Conservation (phyloP, 805 yeast genomes). For the Tetrapisispora iriomotensis region DNA sequence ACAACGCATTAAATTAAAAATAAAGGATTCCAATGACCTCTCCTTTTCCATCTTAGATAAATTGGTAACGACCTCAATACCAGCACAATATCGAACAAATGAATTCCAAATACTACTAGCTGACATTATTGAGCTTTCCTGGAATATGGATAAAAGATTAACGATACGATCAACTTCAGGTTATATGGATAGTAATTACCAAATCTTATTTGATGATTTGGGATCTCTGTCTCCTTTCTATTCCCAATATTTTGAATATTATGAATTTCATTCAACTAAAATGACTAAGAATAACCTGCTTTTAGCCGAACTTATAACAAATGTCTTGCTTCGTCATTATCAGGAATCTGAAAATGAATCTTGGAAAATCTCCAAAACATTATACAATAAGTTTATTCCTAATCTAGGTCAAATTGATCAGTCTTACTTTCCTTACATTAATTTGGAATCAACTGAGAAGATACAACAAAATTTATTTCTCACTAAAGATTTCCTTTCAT, state of each 20-base stretch:
- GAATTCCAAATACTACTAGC: constrained; percentile 15
- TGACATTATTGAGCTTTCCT: constrained; percentile 2
- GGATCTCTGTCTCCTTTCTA: constrained; percentile 2
- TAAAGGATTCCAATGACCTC: constrained; percentile 1
- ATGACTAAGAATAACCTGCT: neutral
- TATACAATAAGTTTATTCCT: no score
- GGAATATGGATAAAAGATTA: neutral
- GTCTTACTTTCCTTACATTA: no score
- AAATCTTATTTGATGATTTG: neutral
- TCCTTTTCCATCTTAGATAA: constrained; percentile 3
- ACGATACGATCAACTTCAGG: no score
- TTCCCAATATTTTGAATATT: neutral
- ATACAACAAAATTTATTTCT: no score
- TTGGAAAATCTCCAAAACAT: neutral
- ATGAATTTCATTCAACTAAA: neutral
- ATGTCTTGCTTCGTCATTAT: neutral
- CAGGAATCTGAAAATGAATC: neutral
- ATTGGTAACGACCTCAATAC: constrained; percentile 5
- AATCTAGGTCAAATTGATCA: no score
- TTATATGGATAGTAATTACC: neutral
- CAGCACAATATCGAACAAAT: constrained; percentile 5
- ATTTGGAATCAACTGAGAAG: no score
- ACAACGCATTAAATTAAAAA: constrained; percentile 6
- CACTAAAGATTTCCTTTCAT: neutral
- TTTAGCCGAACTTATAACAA: neutral